phyloP scores from a whole-genome alignment of 768 basidiomycete genomes.

The Boletus reticulatus region DNA sequence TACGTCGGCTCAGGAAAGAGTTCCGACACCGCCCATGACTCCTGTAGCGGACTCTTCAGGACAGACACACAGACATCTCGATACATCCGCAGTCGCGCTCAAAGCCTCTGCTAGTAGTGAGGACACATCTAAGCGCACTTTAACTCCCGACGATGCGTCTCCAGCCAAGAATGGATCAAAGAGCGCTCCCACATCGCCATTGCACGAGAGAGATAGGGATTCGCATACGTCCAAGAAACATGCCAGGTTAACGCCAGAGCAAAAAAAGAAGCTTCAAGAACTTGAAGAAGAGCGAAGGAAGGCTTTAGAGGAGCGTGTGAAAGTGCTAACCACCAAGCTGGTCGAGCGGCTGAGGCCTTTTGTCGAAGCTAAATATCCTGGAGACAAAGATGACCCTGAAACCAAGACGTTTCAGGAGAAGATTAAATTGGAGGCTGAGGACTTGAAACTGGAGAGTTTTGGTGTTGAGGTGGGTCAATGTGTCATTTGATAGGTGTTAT shows the following conservation, averaged over 20 bases:
- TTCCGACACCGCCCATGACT: constrained; percentile 17
- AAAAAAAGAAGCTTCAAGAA: constrained; percentile 77
- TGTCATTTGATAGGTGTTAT: neutral
- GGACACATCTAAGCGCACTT: constrained; percentile 13
- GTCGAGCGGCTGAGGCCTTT: constrained; percentile 84
- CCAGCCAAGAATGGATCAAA: constrained; percentile 19
- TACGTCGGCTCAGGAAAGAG: constrained; percentile 15
- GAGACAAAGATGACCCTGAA: constrained; percentile 79
- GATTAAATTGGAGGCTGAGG: constrained; percentile 84
- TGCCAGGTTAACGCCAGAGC: constrained; percentile 71
- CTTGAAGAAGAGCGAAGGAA: constrained; percentile 80
- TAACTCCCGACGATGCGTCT: constrained; percentile 13
- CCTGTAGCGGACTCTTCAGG: constrained; percentile 11
- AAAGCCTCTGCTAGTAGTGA: constrained; percentile 20
- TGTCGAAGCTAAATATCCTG: constrained; percentile 85
- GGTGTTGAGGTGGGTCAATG: constrained; percentile 76
- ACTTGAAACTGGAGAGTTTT: constrained; percentile 95
- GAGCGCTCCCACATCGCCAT: constrained; percentile 24
- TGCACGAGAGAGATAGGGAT: constrained; percentile 41
- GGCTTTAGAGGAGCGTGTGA: constrained; percentile 76
- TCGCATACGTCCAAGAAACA: constrained; percentile 32
- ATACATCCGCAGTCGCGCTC: constrained; percentile 18
- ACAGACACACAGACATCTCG: constrained; percentile 4
- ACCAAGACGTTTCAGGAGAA: constrained; percentile 72
- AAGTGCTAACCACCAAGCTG: constrained; percentile 73